Evolutionary conservation across 768 basidiomycete species (phyloP).

Genomic region (Suillus americanus): DNA sequence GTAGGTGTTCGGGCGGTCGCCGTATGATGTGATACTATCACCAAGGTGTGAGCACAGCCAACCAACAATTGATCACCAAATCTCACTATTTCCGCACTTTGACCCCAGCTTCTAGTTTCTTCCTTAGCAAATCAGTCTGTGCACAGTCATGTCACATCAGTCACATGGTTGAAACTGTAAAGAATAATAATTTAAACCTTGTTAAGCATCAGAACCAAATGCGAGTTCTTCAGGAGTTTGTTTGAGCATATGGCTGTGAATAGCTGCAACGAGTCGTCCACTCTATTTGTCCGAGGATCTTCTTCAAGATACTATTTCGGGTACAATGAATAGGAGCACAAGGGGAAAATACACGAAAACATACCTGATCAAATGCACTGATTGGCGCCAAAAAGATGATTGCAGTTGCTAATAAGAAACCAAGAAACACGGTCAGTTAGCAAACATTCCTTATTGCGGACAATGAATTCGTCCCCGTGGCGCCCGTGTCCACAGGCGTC

Average conservation of each 20-base stretch:
- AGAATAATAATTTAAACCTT: slow-evolving; percentile 47
- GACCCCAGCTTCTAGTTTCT: slow-evolving; percentile 67
- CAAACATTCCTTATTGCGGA: slow-evolving; percentile 4
- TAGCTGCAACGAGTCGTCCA: slow-evolving; percentile 79
- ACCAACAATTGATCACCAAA: slow-evolving; percentile 4
- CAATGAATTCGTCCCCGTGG: neutral
- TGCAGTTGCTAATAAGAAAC: slow-evolving; percentile 56
- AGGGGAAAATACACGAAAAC: slow-evolving; percentile 12
- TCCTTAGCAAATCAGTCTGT: slow-evolving; percentile 69
- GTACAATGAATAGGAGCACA: slow-evolving; percentile 9
- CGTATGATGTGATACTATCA: slow-evolving; percentile 73
- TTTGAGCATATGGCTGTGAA: slow-evolving; percentile 77
- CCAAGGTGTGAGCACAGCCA: slow-evolving; percentile 3
- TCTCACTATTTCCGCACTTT: slow-evolving; percentile 78
- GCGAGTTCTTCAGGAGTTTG: slow-evolving; percentile 67
- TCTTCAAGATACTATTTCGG: slow-evolving; percentile 71
- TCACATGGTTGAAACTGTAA: slow-evolving; percentile 3
- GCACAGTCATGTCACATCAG: slow-evolving; percentile 10
- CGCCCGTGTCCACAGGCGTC: slow-evolving; percentile 1
- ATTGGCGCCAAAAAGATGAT: slow-evolving; percentile 88
- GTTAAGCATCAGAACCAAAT: slow-evolving; percentile 75
- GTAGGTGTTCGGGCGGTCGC: slow-evolving; percentile 68
- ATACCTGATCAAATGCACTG: slow-evolving; percentile 83
- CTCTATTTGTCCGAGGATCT: slow-evolving; percentile 74
- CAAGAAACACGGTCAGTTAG: slow-evolving; percentile 5